Conservation (phyloP, 1,139 yeast genomes). For the Hyphopichia burtonii region DNA sequence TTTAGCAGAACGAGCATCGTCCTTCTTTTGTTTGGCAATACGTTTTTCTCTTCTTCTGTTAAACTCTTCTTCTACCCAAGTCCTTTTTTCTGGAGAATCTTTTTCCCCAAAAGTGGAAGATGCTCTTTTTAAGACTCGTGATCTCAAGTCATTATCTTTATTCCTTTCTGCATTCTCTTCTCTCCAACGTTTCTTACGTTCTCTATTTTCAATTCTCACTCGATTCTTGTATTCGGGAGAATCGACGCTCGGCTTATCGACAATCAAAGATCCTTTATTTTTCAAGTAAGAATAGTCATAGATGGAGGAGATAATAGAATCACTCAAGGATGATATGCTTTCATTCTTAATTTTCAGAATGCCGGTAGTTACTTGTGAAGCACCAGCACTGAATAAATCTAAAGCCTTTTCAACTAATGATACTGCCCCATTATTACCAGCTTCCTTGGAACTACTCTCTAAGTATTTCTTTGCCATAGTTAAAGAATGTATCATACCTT, state of each 20-base stretch:
- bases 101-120: conserved; percentile 60
- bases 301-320: conserved; percentile 30
- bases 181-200: conserved; percentile 89
- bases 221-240: conserved; percentile 52
- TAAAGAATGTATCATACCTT: conserved; percentile 33
- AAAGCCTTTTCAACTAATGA: conserved; percentile 26
- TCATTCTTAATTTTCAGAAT: conserved; percentile 12
- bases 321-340: conserved; percentile 27
- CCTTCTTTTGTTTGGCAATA: conserved; percentile 34
- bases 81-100: conserved; percentile 51
- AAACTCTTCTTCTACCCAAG: conserved; percentile 80
- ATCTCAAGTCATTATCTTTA: conserved; percentile 81
- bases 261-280: conserved; percentile 14
- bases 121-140: conserved; percentile 76
- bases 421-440: conserved; percentile 18
- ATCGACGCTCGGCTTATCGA: conserved; percentile 27
- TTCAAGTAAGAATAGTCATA: conserved; percentile 22
- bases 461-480: conserved; percentile 40
- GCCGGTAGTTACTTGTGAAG: not conserved
- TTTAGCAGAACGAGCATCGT: conserved; percentile 12
- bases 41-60: conserved; percentile 62
- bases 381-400: conserved; percentile 15
- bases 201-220: conserved; percentile 69
- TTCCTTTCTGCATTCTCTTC: conserved; percentile 78
- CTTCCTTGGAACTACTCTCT: conserved; percentile 11